These are phyloP conservation scores for Saturnispora bothae DNA, from an alignment of 805 yeast genomes.

Conservation along the genomic window DNA sequence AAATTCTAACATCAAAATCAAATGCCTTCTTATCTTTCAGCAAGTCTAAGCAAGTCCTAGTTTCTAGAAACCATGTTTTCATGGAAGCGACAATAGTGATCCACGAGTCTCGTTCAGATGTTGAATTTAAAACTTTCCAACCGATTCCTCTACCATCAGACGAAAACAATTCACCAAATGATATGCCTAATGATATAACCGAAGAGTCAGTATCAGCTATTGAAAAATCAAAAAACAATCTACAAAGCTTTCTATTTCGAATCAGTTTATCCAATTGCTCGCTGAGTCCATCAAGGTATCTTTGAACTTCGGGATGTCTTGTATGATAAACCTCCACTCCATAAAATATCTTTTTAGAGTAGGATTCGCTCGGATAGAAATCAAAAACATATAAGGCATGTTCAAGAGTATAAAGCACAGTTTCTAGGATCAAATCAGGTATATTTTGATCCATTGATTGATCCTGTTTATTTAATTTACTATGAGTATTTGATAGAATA, in stretches of 20 bases:
- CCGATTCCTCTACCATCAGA: constrained; percentile 7
- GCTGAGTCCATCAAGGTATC: constrained; percentile 26
- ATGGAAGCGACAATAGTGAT: constrained; percentile 1
- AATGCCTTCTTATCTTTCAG: not conserved
- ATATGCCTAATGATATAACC: constrained; percentile 1
- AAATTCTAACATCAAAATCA: constrained; percentile 6
- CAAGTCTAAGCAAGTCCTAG: not conserved
- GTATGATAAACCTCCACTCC: constrained; percentile 32
- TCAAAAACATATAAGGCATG: constrained; percentile 42
- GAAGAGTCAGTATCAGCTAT: not conserved
- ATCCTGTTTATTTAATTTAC: not conserved
- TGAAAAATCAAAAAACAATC: constrained; percentile 2
- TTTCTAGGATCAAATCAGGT: constrained; percentile 5
- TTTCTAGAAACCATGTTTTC: constrained; percentile 6
- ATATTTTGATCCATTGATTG: not conserved
- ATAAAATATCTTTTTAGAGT: constrained; percentile 33
- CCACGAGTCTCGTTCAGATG: constrained; percentile 3
- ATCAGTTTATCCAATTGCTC: constrained; percentile 14
- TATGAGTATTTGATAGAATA: no score
- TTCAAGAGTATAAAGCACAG: constrained; percentile 22
- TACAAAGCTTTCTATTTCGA: constrained; percentile 8
- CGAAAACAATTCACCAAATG: constrained; percentile 7
- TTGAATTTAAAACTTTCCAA: constrained; percentile 6
- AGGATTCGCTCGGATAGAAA: constrained; percentile 45
- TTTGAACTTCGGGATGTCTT: constrained; percentile 36